Evolutionary conservation across 176 grass and related monocot genomes (phyloP), one percentile per base, ranked within the genome.

Genomic region (Luzula sylvatica): DNA sequence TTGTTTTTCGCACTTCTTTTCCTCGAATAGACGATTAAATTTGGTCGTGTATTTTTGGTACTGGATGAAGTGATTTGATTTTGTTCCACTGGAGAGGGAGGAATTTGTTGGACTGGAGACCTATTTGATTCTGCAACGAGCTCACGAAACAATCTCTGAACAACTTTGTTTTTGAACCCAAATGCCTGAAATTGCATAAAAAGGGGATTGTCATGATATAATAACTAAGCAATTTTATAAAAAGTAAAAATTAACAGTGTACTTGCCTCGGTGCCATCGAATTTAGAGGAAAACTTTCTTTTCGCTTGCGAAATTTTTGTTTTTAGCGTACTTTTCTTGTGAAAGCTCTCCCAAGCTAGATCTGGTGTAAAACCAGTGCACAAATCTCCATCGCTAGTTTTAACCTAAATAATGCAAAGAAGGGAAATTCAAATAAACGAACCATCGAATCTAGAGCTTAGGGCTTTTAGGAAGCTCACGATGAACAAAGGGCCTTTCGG

Each of bases 71-170:
- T 66, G 23, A 32, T 32, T 62, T 62, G 22, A 23, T 25, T 47
- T 40, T 23, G 27, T 43, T 60, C 56, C 68, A 25, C 25, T 59
- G 65, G 57, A 54, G 21, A 47, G 68, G 28, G 24, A 9, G 55
- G 54, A n/a, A n/a, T n/a, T n/a, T n/a, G n/a, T n/a, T n/a, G n/a
- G n/a, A n/a, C n/a, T 48, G 46, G 23, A 46, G 58, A 61, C 73
- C 46, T 64, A 78, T 70, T 78, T 18, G 75, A 58, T 78, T 80
- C 53, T 52, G 74, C 50, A 23, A 87, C 53, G 51, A 95, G 72
- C 44, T 95, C 79, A 58, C 89, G 80, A 74, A 95, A 76, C 41
- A 95, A 63, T 75, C 89, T 79, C 66, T 84, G 83, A 55, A 95
- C 67, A 59, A 79, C 77, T 52, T 80, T 76, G 83, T 78, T 88